phyloP scores from a whole-genome alignment of 2,329 filamentous ascomycete species.

The Cryphonectria naterciae region DNA sequence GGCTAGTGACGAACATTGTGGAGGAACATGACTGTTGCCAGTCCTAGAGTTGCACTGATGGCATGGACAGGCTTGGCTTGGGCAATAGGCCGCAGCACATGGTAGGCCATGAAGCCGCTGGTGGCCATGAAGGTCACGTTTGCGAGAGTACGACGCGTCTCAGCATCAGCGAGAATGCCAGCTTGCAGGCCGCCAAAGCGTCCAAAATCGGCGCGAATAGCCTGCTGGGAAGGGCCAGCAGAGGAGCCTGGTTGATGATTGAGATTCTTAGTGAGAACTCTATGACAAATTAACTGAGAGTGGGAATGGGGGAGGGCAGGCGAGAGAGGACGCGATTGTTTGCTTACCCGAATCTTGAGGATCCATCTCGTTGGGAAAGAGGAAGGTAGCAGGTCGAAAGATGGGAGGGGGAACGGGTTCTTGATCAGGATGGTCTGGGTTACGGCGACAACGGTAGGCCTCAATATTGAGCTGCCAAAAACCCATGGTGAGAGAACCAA shows the following conservation, averaged over 20 bases:
- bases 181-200: background rate
- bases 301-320: too few species aligned
- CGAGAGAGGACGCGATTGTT: background rate
- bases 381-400: background rate
- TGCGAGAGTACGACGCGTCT: background rate
- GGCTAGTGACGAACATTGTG: background rate
- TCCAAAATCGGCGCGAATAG: background rate
- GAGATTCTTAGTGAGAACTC: background rate
- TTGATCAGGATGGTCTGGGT: background rate
- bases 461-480: background rate
- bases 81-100: background rate
- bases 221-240: background rate
- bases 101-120: background rate
- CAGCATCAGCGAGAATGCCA: background rate
- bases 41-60: background rate
- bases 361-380: background rate
- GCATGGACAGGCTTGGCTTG: background rate
- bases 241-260: background rate
- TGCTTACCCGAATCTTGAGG: background rate
- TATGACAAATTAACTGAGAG: background rate
- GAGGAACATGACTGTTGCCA: background rate
- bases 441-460: background rate
- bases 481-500: background rate
- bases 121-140: background rate
- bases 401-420: background rate